phyloP scores from a whole-genome alignment of 768 basidiomycete species.

The Basidioascus undulatus region DNA sequence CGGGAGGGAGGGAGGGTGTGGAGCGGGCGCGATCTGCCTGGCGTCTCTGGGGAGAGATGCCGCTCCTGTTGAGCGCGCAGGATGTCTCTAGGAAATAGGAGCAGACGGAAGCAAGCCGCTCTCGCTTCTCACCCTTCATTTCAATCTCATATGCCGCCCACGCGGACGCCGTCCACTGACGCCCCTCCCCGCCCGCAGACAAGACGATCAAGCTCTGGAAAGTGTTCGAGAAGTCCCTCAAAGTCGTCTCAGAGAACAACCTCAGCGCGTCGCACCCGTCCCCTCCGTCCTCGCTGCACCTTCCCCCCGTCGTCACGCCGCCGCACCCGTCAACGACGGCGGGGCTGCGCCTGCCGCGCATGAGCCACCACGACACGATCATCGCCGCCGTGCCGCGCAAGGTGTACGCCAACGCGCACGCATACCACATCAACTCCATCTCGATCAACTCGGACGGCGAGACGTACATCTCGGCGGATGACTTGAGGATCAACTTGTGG shows the following conservation, averaged over 20 bases:
- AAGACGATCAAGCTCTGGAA: slow-evolving; percentile 99
- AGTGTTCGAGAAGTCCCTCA: slow-evolving; percentile 93
- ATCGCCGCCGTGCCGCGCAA: slow-evolving; percentile 96
- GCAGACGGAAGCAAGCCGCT: neutral
- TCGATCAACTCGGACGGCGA: slow-evolving; percentile 98
- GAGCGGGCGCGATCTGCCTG: too few relatives aligned
- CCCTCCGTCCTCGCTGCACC: neutral
- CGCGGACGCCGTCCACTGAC: neutral
- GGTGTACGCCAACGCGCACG: slow-evolving; percentile 96
- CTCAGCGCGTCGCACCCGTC: slow-evolving; percentile 31
- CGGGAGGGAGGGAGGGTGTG: neutral
- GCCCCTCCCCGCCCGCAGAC: slow-evolving; percentile 28
- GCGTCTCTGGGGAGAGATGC: too few relatives aligned
- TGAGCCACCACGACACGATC: slow-evolving; percentile 87
- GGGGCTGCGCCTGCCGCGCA: slow-evolving; percentile 55
- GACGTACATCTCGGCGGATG: slow-evolving; percentile 98
- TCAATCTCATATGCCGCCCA: neutral
- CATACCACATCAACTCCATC: slow-evolving; percentile 99
- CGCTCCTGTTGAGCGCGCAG: neutral
- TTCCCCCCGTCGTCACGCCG: too few relatives aligned
- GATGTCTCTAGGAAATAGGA: too few relatives aligned
- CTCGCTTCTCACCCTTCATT: neutral
- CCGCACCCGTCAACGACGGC: slow-evolving; percentile 20
- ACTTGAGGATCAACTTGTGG: slow-evolving; percentile 92
- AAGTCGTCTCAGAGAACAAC: slow-evolving; percentile 91